Base-by-base conservation (phyloP, 176 grass and related monocot species). In the Aegilops speltoides region DNA sequence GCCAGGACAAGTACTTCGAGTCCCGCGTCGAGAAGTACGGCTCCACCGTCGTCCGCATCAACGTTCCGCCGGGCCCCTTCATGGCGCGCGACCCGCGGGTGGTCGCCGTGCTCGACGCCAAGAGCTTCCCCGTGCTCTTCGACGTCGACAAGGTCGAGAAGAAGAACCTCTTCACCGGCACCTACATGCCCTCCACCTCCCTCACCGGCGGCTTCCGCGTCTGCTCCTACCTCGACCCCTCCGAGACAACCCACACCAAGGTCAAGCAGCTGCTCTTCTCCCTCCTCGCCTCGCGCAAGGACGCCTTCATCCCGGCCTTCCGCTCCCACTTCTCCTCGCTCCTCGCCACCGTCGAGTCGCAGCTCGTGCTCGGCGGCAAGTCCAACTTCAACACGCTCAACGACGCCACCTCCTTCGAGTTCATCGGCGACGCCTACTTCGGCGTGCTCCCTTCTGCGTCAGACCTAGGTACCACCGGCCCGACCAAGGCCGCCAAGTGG, bases 71-170 rank as follows among this genome's bases (percentile, higher is more conserved):
- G 0, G 93, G 91, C 0, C 90, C 90, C 0, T 88, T 91, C 88
- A 90, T 95, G 84, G 88, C 88, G 15, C 81, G 73, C 43, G 52
- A 95, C 91, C 88, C 88, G 13, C 88, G 84, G 7, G 91, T 95
- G n/a, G 50, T 95, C 3, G 90, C 91, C 6, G 63, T 95, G 1
- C 93, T 95, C 80, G 91, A 95, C 69, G 86, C 88, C 67, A 90
- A 89, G 88, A 95, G 91, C 86, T 95, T 95, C 84, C 76, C 90
- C 33, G 81, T 93, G 7, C 91, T 95, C 17, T 95, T 95, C 57
- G 93, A 93, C 89, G 65, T 91, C 64, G 41, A 73, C 86, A 91
- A 93, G 89, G 93, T 93, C 11, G 93, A 95, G 91, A 95, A 93
- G 88, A 87, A 71, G 79, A 41, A 93, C 86, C 50, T 93, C 28